Evolutionary conservation across 306 rosid species (phyloP).

Genomic region (Astragalus glycyphyllos): DNA sequence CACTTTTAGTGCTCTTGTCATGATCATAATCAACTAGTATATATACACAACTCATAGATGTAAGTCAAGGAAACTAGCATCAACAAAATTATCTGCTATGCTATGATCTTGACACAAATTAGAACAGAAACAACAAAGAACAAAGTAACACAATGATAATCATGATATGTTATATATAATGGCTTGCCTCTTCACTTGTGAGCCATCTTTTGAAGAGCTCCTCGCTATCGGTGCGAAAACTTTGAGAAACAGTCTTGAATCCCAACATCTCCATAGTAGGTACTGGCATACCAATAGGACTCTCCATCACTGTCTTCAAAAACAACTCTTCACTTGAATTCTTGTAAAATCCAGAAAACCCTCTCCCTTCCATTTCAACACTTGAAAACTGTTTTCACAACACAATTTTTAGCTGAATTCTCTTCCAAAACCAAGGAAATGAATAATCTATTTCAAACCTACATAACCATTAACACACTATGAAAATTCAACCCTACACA

Average conservation of each 20-base stretch:
- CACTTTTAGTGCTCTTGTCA: background rate
- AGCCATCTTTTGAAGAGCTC: slow-evolving; percentile 98
- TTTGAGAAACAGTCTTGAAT: slow-evolving; percentile 74
- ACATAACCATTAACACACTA: background rate
- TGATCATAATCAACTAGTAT: slow-evolving; percentile 20
- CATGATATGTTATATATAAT: slow-evolving; percentile 16
- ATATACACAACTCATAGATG: slow-evolving; percentile 33
- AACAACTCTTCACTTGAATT: slow-evolving; percentile 88
- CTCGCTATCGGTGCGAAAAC: slow-evolving; percentile 80
- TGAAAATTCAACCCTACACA: slow-evolving; percentile 42
- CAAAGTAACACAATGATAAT: slow-evolving; percentile 13
- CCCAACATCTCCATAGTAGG: slow-evolving; percentile 86
- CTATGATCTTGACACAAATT: slow-evolving; percentile 28
- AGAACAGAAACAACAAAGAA: slow-evolving; percentile 34
- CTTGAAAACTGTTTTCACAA: slow-evolving; percentile 22
- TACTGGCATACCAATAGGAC: slow-evolving; percentile 67
- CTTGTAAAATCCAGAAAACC: slow-evolving; percentile 72
- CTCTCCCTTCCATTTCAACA: slow-evolving; percentile 83
- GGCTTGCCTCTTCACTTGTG: slow-evolving; percentile 94
- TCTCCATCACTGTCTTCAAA: slow-evolving; percentile 78
- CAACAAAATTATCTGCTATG: slow-evolving; percentile 22
- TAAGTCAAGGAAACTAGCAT: slow-evolving; percentile 19
- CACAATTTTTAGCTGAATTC: slow-evolving; percentile 41
- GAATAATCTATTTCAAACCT: slow-evolving; percentile 28
- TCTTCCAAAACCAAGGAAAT: slow-evolving; percentile 38